These are phyloP conservation scores for Colletotrichum chlorophyti DNA, from an alignment of 2,329 filamentous ascomycete species.

Conservation along the genomic window DNA sequence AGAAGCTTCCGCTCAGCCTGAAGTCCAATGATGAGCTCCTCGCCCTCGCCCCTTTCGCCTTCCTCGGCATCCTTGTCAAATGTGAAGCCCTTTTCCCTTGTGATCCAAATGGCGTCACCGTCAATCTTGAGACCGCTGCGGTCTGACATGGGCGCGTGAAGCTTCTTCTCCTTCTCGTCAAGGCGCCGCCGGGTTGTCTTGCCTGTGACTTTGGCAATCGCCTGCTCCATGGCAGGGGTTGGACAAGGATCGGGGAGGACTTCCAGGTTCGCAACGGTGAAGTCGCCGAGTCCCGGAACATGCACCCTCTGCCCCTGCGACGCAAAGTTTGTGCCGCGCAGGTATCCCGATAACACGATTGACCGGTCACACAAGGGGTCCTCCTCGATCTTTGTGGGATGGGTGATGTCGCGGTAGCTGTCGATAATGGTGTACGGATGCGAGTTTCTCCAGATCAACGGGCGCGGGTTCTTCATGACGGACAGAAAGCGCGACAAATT, in stretches of 20 bases:
- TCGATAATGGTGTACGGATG: conserved; percentile 95
- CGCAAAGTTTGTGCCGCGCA: conserved; percentile 93
- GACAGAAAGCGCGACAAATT: conserved; percentile 94
- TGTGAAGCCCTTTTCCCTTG: conserved; percentile 72
- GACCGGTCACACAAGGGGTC: conserved; percentile 90
- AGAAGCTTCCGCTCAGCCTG: conserved; percentile 84
- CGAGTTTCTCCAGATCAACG: conserved; percentile 94
- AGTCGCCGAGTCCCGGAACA: conserved; percentile 89
- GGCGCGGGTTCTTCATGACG: conserved; percentile 98
- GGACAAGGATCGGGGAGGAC: conserved; percentile 92
- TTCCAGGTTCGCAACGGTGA: conserved; percentile 84
- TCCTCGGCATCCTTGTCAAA: conserved; percentile 74
- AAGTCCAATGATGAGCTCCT: conserved; percentile 90
- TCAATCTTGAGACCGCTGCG: conserved; percentile 95
- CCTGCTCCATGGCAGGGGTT: conserved; percentile 89
- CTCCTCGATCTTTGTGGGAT: conserved; percentile 88
- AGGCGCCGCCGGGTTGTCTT: conserved; percentile 81
- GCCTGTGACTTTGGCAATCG: conserved; percentile 81
- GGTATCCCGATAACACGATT: conserved; percentile 89
- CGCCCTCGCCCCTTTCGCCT: conserved; percentile 85
- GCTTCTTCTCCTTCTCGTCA: conserved; percentile 94
- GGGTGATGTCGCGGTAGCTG: conserved; percentile 93
- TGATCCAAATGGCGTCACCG: conserved; percentile 94
- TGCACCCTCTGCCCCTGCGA: conserved; percentile 87
- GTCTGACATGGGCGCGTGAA: conserved; percentile 98